These are phyloP conservation scores for Aspergillus sp. DNA, from an alignment of 2,329 filamentous ascomycete genomes.

Conservation along the genomic window DNA sequence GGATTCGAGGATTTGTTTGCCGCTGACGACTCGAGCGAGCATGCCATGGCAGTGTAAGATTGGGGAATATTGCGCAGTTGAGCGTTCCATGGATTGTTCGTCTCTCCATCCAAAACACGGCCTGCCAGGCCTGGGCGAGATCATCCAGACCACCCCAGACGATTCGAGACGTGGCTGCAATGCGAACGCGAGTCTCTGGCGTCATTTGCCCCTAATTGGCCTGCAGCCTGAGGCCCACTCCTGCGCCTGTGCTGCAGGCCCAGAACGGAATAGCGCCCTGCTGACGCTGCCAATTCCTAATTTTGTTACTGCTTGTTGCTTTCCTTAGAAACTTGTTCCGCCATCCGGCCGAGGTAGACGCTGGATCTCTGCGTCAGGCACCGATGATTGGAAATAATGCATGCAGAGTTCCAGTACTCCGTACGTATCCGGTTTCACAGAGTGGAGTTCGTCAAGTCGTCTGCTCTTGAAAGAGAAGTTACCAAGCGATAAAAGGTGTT, in stretches of 20 bases:
- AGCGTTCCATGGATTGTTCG: background rate
- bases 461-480: background rate
- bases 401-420: background rate
- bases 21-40: background rate
- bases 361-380: background rate
- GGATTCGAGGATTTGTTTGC: background rate
- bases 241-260: constrained; percentile 26
- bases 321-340: constrained; percentile 20
- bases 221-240: constrained; percentile 9
- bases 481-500: constrained; percentile 1
- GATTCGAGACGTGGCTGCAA: constrained; percentile 4
- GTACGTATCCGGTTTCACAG: background rate
- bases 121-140: constrained; percentile 6
- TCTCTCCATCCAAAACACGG: constrained; percentile 4
- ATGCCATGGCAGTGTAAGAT: background rate
- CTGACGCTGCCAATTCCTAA: background rate
- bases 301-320: background rate
- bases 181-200: constrained; percentile 25
- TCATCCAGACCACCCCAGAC: constrained; percentile 12
- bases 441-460: constrained; percentile 1
- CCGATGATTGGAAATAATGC: background rate
- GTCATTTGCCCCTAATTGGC: constrained; percentile 28
- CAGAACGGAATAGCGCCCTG: constrained; percentile 24
- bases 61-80: background rate
- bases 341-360: constrained; percentile 6